These are phyloP conservation scores for Puccinellia tenuiflora DNA, from an alignment of 176 grass and related monocot species.

Conservation along the genomic window DNA sequence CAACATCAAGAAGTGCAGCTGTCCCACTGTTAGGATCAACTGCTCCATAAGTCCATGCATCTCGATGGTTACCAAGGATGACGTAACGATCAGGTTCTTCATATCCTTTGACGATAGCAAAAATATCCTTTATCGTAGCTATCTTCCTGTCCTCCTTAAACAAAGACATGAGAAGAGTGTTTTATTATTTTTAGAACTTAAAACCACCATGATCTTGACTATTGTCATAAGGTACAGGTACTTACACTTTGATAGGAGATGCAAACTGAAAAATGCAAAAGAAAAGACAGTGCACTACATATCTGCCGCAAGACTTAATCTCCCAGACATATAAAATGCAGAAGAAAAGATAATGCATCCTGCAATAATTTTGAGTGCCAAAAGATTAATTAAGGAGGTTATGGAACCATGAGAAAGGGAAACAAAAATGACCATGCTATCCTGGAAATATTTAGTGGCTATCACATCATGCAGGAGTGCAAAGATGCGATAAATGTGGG, in stretches of 20 bases:
- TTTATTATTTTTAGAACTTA: neutral
- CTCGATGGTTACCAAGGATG: slow-evolving; percentile 96
- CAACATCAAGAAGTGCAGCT: slow-evolving; percentile 77
- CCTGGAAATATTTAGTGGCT: neutral
- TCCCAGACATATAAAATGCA: too few relatives aligned
- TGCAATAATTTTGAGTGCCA: neutral
- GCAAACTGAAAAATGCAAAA: neutral
- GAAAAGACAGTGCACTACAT: too few relatives aligned
- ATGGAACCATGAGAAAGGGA: neutral
- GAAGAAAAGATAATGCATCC: too few relatives aligned
- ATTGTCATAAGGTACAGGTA: neutral
- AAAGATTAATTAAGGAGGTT: neutral
- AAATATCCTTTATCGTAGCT: slow-evolving; percentile 55
- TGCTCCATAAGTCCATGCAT: slow-evolving; percentile 97
- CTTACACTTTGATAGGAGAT: neutral
- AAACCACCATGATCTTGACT: slow-evolving; percentile 6
- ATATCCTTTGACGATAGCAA: slow-evolving; percentile 55
- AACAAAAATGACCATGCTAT: neutral
- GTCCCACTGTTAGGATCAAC: slow-evolving; percentile 97
- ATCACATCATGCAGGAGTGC: neutral
- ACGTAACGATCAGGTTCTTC: slow-evolving; percentile 89
- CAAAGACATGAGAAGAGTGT: slow-evolving; percentile 27
- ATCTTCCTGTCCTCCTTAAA: slow-evolving; percentile 80
- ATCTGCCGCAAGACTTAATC: too few relatives aligned
- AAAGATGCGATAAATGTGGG: neutral